phyloP scores from a whole-genome alignment of 1,284 basidiomycete genomes.

The Microstroma glucosiphilum region DNA sequence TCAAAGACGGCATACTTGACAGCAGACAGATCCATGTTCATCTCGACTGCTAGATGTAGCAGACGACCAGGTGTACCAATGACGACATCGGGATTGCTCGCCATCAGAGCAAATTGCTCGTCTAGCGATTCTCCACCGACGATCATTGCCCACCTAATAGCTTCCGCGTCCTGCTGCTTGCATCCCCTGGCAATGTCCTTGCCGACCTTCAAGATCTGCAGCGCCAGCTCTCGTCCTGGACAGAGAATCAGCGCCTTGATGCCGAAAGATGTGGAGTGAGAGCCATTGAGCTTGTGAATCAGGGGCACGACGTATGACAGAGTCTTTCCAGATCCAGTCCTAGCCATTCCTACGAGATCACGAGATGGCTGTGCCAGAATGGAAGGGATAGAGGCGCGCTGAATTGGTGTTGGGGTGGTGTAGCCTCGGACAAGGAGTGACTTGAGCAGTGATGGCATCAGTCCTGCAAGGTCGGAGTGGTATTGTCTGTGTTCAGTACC shows the following conservation, averaged over 20 bases:
- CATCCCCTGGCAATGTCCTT: slow-evolving; percentile 78
- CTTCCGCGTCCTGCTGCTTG: slow-evolving; percentile 57
- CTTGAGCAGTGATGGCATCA: slow-evolving; percentile 75
- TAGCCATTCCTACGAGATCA: slow-evolving; percentile 96
- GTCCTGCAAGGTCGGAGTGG: slow-evolving; percentile 56
- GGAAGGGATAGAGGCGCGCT: slow-evolving; percentile 79
- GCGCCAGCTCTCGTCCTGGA: slow-evolving; percentile 85
- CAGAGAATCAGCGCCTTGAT: slow-evolving; percentile 81
- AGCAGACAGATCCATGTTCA: slow-evolving; percentile 85
- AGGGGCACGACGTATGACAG: slow-evolving; percentile 92
- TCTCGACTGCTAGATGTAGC: slow-evolving; percentile 90
- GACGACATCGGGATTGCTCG: slow-evolving; percentile 69
- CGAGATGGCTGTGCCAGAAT: slow-evolving; percentile 77
- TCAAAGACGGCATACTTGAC: slow-evolving; percentile 92
- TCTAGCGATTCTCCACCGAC: slow-evolving; percentile 94
- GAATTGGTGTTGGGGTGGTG: slow-evolving; percentile 91
- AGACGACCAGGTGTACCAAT: slow-evolving; percentile 89
- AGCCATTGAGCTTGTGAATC: slow-evolving; percentile 74
- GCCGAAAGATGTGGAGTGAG: slow-evolving; percentile 73
- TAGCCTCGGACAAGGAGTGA: slow-evolving; percentile 88
- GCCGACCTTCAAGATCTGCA: slow-evolving; percentile 89
- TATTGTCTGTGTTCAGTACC: background rate
- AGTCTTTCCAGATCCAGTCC: slow-evolving; percentile 97
- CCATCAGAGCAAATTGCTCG: slow-evolving; percentile 93
- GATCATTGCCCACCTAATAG: slow-evolving; percentile 82